Evolutionary conservation across 148 eudicot genomes (phyloP), one percentile per base, ranked within the genome.

Genomic region (Vaccinium myrtillus): DNA sequence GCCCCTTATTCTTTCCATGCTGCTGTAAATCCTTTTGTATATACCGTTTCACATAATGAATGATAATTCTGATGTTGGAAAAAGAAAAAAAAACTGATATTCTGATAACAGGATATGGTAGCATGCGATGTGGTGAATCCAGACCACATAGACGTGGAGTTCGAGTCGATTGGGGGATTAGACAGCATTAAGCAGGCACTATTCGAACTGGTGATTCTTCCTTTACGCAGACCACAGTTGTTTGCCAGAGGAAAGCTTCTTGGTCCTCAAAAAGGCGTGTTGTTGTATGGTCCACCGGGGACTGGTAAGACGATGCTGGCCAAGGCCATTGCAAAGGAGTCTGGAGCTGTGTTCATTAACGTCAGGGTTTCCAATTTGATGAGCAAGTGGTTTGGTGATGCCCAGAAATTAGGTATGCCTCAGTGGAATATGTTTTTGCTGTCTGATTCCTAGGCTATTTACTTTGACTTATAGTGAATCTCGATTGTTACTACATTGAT

Each of bases 311-410:
- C 97, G 1, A 95, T 95, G 98, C 94, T 95, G 73, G 97, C 98
- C 69, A 94, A 95, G 89, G 98, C 97, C 86, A 95, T 94, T 84
- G 98, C 98, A 27, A 95, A 89, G 83, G 98, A 95, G 88, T 95
- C 98, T 16, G 97, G 94, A 85, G 97, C 98, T 56, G 95, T 92
- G 85, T 95, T 94, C 81, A 95, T 95, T 30, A 94, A 95, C 78
- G 95, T 94, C 83, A 93, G 88, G 87, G 82, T 95, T 85, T 91
- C 98, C 18, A 94, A 95, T 87, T 86, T 94, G 85, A 95, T 95
- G 98, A 95, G 98, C 90, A 95, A 95, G 83, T 95, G 97, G 95
- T 95, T 95, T 81, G 98, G 97, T 16, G 98, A 95, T 88, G 98
- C 98, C 11, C 98, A 93, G 79, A 95, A 95, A 82, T 92, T 95